Evolutionary conservation across 2,329 filamentous ascomycete genomes (phyloP), one percentile per base, ranked within the genome.

Genomic region (Mycosphaerelloides madeirae): DNA sequence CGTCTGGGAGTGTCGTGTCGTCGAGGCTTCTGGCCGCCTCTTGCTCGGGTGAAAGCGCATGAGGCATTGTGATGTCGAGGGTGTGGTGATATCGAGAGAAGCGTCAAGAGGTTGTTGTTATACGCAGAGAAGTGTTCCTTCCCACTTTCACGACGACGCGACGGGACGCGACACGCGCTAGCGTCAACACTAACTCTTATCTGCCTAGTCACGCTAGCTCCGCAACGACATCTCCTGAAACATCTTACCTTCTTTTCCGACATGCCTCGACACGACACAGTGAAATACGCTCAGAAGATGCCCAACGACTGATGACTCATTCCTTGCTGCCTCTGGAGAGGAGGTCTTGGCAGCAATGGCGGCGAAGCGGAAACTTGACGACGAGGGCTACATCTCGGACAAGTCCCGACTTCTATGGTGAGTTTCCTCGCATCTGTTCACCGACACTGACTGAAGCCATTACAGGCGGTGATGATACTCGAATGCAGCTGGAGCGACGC

Each of bases 331-430:
- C 22, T 25, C 9, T 25, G 22, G 22, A 25, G 22, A 25, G 22
- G 9, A 9, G 22, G 5, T 5, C 13, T 31, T 40, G 38, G 33
- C 33, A 18, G 33, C 15, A 19, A 15, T 15, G 33, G 33, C 13
- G 33, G 33, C 15, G 12, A 22, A 11, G 28, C 5, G 12, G n/a
- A 11, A 32, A 3, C 14, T 19, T 3, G 36, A 32, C 18, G 48
- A 41, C 16, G 40, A 29, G 2, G 52, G 51, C n/a, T 55, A 41
- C 37, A 50, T 62, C n/a, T 60, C 55, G 3, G 69, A 72, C 46
- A 70, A 73, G 15, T 71, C 68, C n/a, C 19, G 67, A 64, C 54
- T 71, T 72, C 55, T 68, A 68, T 45, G 70, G 70, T 72, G 62
- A 46, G 35, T 31, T 16, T 9, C n/a, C 12, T 29, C 12, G 13